Percentiles rank a stretch among this genome's conserved stretches.
phyloP scores from a whole-genome alignment of 495 filamentous ascomycete species.

The Xylaria curta region DNA sequence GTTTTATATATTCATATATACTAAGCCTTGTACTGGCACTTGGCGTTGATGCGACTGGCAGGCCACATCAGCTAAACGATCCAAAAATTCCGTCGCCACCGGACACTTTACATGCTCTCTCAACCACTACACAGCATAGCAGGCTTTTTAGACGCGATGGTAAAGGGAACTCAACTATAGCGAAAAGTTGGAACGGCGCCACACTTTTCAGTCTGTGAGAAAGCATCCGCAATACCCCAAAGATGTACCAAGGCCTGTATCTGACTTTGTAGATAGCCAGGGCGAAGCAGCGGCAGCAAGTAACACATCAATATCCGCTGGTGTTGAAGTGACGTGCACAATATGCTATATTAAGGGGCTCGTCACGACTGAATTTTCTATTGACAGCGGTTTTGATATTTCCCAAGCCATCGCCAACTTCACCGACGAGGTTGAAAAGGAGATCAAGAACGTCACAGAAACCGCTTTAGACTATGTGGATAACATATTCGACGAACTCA shows the following conservation, averaged over 20 bases:
- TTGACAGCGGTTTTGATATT: constrained; percentile 50
- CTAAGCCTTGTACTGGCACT: constrained; percentile 8
- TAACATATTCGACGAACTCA: constrained; percentile 34
- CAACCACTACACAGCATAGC: not conserved
- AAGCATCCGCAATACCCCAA: not conserved
- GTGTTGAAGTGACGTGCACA: constrained; percentile 53
- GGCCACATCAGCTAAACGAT: not conserved
- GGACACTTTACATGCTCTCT: not conserved
- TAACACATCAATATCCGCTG: constrained; percentile 25
- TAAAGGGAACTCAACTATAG: constrained; percentile 43
- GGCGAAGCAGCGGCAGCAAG: not conserved
- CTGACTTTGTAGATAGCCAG: constrained; percentile 23
- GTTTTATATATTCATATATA: not conserved
- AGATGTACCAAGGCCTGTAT: not conserved
- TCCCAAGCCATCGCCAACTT: constrained; percentile 44
- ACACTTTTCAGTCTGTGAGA: constrained; percentile 44
- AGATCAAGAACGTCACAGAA: constrained; percentile 43
- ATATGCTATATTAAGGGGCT: constrained; percentile 59
- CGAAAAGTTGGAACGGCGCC: constrained; percentile 49
- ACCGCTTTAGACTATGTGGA: constrained; percentile 37
- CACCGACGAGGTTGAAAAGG: constrained; percentile 34
- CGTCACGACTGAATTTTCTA: constrained; percentile 48
- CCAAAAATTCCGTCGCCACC: not conserved
- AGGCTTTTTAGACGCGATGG: constrained; percentile 8
- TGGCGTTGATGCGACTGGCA: not conserved